Conservation (phyloP, 139 green algal genomes). For the Chlamydomonas sp. region DNA sequence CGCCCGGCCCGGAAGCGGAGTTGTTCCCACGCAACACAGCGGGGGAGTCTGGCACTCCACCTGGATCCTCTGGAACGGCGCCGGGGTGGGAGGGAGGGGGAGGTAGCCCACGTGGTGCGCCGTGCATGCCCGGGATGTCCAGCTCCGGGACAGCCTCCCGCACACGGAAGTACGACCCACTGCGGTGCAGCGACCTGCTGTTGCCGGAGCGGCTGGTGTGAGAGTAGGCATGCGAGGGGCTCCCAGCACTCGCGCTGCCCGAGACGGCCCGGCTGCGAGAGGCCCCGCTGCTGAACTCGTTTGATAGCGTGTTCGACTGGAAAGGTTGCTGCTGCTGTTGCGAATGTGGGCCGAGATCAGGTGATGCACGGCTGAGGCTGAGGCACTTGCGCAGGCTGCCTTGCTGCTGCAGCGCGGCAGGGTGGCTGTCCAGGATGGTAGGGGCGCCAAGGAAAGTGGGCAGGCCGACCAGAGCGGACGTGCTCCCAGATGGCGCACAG, state of each 20-base stretch:
- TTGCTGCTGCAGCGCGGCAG: neutral
- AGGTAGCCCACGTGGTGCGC: neutral
- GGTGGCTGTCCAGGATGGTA: neutral
- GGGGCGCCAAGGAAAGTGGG: conserved; percentile 15
- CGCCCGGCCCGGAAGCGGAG: neutral
- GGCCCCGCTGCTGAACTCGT: neutral
- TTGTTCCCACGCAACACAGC: neutral
- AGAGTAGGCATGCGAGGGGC: neutral
- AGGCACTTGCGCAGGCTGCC: neutral
- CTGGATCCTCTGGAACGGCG: conserved; percentile 7
- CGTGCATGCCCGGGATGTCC: neutral
- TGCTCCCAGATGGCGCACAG: no score
- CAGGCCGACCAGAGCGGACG: conserved; percentile 1
- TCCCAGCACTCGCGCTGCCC: neutral
- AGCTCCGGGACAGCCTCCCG: conserved; percentile 24
- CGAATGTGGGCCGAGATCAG: neutral
- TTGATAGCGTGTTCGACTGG: no score
- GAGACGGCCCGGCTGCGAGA: neutral
- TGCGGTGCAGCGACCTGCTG: neutral
- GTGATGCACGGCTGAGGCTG: neutral
- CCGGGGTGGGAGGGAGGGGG: conserved; percentile 14
- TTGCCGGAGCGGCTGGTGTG: neutral
- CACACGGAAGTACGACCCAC: conserved; percentile 31
- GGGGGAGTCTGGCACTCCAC: neutral
- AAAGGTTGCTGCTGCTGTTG: neutral